phyloP scores from a whole-genome alignment of 345 rosid genomes.

The Rhizophora mangle region DNA sequence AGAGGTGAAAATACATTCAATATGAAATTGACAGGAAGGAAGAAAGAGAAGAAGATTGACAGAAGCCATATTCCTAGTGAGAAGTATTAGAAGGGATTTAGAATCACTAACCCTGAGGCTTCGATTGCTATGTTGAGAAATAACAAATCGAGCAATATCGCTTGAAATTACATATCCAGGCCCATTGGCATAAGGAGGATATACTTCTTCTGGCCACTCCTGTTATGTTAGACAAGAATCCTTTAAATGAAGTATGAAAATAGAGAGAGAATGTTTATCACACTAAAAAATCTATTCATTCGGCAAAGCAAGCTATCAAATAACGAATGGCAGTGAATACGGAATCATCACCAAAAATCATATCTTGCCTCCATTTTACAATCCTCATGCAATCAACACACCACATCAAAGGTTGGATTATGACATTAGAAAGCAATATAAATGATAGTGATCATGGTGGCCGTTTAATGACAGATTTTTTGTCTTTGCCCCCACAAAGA shows the following conservation, averaged over 20 bases:
- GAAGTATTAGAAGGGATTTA: constrained; percentile 5
- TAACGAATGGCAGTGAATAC: background rate
- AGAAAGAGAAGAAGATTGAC: background rate
- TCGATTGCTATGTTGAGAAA: constrained; percentile 53
- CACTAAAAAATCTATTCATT: background rate
- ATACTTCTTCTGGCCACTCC: constrained; percentile 94
- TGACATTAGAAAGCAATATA: background rate
- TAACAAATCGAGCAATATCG: constrained; percentile 59
- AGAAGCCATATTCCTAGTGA: background rate
- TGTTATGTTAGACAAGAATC: constrained; percentile 38
- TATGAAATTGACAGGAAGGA: background rate
- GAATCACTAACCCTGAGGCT: constrained; percentile 63
- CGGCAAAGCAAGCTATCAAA: background rate
- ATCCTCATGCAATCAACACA: background rate
- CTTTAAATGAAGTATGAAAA: constrained; percentile 1
- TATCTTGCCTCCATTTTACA: background rate
- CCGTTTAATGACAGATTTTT: background rate
- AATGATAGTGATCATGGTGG: background rate
- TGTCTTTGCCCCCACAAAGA: no score
- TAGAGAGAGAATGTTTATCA: background rate
- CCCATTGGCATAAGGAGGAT: constrained; percentile 96
- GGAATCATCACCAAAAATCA: background rate
- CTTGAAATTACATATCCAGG: constrained; percentile 83
- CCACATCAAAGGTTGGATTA: background rate
- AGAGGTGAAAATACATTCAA: background rate